phyloP scores from a whole-genome alignment of 83 land plant genomes.

The Picea engelmannii region DNA sequence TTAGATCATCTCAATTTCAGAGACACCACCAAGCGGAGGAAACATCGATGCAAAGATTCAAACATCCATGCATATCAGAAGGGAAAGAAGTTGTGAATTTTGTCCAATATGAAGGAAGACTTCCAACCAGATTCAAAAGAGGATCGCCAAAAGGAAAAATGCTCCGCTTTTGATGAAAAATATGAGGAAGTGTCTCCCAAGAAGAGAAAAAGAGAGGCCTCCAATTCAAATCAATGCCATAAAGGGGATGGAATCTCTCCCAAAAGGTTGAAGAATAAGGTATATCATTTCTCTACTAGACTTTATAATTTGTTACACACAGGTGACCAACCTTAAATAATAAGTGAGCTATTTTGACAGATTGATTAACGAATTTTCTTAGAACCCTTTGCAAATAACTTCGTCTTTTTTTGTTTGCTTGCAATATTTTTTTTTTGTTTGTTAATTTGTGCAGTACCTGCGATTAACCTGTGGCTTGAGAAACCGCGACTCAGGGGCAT shows the following conservation, averaged over 20 bases:
- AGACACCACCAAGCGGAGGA: conserved; percentile 10
- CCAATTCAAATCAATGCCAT: conserved; percentile 14
- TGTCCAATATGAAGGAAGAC: conserved; percentile 43
- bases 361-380: not conserved
- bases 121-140: not conserved
- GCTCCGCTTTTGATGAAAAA: too few species aligned
- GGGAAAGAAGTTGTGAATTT: conserved; percentile 53
- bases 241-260: conserved; percentile 6
- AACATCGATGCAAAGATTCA: conserved; percentile 24
- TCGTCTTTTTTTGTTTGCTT: not conserved
- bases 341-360: not conserved
- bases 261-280: conserved; percentile 9
- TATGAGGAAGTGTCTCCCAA: too few species aligned
- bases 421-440: too few species aligned
- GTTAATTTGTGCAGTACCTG: too few species aligned
- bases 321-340: not conserved
- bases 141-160: not conserved
- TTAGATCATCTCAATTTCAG: not conserved
- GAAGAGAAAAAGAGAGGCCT: not conserved
- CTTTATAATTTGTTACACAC: not conserved
- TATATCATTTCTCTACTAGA: not conserved
- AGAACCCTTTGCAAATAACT: not conserved
- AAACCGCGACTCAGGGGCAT: too few species aligned
- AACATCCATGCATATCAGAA: conserved; percentile 50
- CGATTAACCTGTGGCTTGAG: too few species aligned